These are phyloP conservation scores for Linum lewisii DNA, from an alignment of 345 rosid genomes.

Conservation along the genomic window DNA sequence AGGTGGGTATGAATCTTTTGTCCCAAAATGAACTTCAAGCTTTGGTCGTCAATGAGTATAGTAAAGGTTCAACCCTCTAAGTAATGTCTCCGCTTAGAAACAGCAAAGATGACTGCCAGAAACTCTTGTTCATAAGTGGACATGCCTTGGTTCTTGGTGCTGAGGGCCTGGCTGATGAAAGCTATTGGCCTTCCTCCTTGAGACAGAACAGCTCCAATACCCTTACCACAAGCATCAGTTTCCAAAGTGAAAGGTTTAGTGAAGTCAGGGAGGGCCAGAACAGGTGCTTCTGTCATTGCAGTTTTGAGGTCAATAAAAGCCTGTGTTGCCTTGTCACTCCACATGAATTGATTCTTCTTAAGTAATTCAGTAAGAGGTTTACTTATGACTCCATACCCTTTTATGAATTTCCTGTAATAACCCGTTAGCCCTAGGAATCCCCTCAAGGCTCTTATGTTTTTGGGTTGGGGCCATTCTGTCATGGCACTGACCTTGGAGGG, in stretches of 20 bases:
- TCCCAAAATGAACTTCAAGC: neutral
- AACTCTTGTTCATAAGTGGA: neutral
- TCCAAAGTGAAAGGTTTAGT: too few species aligned
- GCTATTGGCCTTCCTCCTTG: neutral
- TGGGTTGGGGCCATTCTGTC: too few species aligned
- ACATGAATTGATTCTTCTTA: too few species aligned
- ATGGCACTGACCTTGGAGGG: too few species aligned
- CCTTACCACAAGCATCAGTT: neutral
- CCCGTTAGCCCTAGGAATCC: neutral
- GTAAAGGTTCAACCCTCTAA: neutral
- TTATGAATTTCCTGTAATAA: neutral
- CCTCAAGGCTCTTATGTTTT: too few species aligned
- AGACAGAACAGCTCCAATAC: neutral
- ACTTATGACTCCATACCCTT: too few species aligned
- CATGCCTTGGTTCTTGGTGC: neutral
- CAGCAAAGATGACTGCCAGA: neutral
- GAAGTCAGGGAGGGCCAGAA: neutral
- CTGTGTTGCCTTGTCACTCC: neutral
- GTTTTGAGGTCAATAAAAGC: neutral
- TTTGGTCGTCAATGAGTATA: neutral
- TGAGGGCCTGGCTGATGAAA: neutral
- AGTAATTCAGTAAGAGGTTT: too few species aligned
- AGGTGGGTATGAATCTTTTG: neutral
- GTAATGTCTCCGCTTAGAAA: neutral
- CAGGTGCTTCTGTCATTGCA: neutral